Percentiles rank a stretch among this genome's conserved stretches.
Conservation (phyloP, 352 stramenopile genomes). For the Pelagophyceae sp. region DNA sequence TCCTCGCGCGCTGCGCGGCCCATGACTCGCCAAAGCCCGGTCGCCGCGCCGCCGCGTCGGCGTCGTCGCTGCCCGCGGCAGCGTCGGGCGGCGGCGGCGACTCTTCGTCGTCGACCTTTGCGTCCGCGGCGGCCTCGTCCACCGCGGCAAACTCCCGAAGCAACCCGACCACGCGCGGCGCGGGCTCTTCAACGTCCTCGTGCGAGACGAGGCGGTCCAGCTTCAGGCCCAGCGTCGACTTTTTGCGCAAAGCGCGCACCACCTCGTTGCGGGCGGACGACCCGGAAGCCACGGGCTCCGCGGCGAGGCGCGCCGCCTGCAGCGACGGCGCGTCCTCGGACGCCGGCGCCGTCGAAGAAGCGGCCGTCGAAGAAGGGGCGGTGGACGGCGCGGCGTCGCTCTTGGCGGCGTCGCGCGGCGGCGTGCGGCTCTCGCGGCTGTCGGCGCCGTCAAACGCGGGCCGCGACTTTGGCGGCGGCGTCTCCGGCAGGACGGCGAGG, state of each 20-base stretch:
- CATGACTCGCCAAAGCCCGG: slow-evolving; percentile 88
- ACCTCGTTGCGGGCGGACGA: not conserved
- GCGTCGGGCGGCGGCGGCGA: not conserved
- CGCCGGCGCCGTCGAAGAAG: not conserved
- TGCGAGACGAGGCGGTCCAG: not conserved
- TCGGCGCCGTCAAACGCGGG: not conserved
- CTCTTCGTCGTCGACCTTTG: not conserved
- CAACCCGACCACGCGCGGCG: not conserved
- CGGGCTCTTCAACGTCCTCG: not conserved
- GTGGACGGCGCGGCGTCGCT: not conserved
- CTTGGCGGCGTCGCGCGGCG: not conserved
- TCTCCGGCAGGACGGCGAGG: not conserved
- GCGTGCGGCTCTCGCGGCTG: not conserved
- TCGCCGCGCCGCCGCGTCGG: slow-evolving; percentile 43
- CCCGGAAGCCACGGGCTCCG: not conserved
- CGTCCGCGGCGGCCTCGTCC: not conserved
- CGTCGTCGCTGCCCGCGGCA: not conserved
- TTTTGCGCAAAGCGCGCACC: not conserved
- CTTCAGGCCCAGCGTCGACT: slow-evolving; percentile 6
- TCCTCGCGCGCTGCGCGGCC: slow-evolving; percentile 78
- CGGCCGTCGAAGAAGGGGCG: not conserved
- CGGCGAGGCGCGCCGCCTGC: not conserved
- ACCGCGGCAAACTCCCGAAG: not conserved
- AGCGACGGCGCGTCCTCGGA: not conserved
- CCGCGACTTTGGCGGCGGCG: not conserved